Evolutionary conservation across 768 basidiomycete genomes (phyloP), one percentile per base, ranked within the genome.

Genomic region (Filobasidium wieringae): DNA sequence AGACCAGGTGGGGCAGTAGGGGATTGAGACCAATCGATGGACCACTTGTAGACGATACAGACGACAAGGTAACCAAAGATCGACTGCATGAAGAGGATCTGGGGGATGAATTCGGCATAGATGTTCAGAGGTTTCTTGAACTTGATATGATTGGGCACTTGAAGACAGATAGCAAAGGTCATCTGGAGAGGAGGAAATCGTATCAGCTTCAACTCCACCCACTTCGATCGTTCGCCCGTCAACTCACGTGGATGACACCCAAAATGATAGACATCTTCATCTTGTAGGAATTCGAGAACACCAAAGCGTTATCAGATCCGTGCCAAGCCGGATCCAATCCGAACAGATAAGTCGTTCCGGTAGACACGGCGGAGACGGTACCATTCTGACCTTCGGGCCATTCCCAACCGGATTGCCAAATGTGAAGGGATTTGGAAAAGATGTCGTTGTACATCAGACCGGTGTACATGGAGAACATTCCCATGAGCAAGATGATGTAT

Each of bases 181-280:
- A 99, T 99, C 93, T 99, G 63, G 6, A 47, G 29, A 24, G 56
- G 32, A 24, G 39, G 26, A 22, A 12, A 7, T 51, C 41, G 32
- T 8, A 36, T 15, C 14, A 26, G 29, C 8, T 19, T 50, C 32
- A 22, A 29, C 7, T 0, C 14, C 49, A 30, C 3, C 19, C 6
- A 8, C 29, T 51, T 51, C n/a, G 29, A 17, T 14, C 50, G 17
- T 19, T 11, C 12, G 8, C 27, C 34, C 34, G 8, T 19, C 11
- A 27, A 76, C 84, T 66, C 76, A 96, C 93, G 74, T 99, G 93
- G 59, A 87, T 86, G 63, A 99, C 92, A 72, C 95, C 95, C 53
- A 99, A 75, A 33, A 97, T 82, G 68, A 99, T 84, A 22, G 89
- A 87, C 89, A 97, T 90, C 78, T 99, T 97, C 95, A 99, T 99